These are phyloP conservation scores for Ganoderma multipileum DNA, from an alignment of 1,284 basidiomycete species.

Conservation along the genomic window DNA sequence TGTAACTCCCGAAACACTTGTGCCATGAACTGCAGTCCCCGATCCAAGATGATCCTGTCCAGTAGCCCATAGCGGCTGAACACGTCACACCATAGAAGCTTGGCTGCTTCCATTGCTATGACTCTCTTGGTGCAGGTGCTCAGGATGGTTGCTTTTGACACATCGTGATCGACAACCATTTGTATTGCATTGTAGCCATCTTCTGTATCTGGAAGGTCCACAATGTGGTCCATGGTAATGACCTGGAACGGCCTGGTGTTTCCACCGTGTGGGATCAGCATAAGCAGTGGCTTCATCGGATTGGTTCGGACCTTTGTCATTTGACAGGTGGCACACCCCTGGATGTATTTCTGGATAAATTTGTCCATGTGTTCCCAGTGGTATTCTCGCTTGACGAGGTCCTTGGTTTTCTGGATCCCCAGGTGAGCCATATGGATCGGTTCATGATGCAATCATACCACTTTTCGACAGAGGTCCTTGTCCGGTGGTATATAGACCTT, in stretches of 20 bases:
- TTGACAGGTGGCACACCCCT: slow-evolving; percentile 48
- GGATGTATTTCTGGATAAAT: no score
- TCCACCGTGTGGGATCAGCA: background rate
- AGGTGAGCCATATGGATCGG: slow-evolving; percentile 9
- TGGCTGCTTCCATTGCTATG: slow-evolving; percentile 34
- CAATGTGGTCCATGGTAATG: background rate
- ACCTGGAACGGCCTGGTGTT: background rate
- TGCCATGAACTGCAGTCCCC: slow-evolving; percentile 5
- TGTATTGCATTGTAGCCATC: background rate
- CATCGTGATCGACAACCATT: background rate
- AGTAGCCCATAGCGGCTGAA: background rate
- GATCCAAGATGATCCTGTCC: background rate
- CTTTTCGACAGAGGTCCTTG: background rate
- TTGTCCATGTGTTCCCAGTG: slow-evolving; percentile 47
- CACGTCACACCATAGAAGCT: background rate
- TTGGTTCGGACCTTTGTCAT: slow-evolving; percentile 37
- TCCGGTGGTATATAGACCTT: background rate
- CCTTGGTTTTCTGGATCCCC: slow-evolving; percentile 9
- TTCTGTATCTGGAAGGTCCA: background rate
- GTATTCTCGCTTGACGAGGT: slow-evolving; percentile 9
- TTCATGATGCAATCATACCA: slow-evolving; percentile 13
- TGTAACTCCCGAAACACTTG: no score
- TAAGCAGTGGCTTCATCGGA: background rate
- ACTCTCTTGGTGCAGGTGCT: slow-evolving; percentile 39
- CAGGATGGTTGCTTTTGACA: background rate